A percentile compares a stretch with the other conserved stretches of the same genome.
phyloP scores from a whole-genome alignment of 129 eudicot species.

The Gnaphalium uliginosum region DNA sequence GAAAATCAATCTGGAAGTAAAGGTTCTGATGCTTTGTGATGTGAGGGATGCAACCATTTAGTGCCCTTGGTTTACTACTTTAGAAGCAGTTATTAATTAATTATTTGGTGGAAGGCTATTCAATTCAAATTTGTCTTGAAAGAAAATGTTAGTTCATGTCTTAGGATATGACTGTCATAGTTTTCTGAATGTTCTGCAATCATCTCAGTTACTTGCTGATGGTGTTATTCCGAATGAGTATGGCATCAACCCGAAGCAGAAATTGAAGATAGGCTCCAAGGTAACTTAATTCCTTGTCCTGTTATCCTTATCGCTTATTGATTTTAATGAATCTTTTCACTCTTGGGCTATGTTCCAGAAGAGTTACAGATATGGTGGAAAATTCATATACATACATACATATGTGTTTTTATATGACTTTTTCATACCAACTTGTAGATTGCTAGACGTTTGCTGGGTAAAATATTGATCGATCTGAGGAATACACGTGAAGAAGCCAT shows the following conservation, averaged over 20 bases:
- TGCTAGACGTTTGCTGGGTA: conserved; percentile 94
- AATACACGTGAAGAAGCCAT: conserved; percentile 98
- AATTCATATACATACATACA: not conserved
- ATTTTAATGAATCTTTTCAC: not conserved
- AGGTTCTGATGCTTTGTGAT: not conserved
- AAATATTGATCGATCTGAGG: conserved; percentile 85
- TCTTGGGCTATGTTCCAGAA: not conserved
- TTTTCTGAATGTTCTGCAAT: conserved; percentile 23
- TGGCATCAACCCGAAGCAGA: conserved; percentile 95
- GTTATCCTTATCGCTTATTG: not conserved
- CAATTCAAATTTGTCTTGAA: not conserved
- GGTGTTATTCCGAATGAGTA: conserved; percentile 98
- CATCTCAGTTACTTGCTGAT: conserved; percentile 88
- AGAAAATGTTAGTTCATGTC: not conserved
- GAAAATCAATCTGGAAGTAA: not conserved
- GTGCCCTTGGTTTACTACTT: not conserved
- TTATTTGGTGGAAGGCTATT: not conserved
- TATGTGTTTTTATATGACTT: not conserved
- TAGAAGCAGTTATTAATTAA: not conserved
- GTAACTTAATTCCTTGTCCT: conserved; percentile 33
- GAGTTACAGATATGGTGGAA: not conserved
- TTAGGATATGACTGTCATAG: conserved; percentile 2
- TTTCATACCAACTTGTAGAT: conserved; percentile 48
- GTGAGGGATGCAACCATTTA: not conserved
- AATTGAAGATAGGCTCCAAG: conserved; percentile 95